A percentile compares a stretch with the other conserved stretches of the same genome.
phyloP scores from a whole-genome alignment of 2,329 filamentous ascomycete genomes.

The Didymella keratinophila region DNA sequence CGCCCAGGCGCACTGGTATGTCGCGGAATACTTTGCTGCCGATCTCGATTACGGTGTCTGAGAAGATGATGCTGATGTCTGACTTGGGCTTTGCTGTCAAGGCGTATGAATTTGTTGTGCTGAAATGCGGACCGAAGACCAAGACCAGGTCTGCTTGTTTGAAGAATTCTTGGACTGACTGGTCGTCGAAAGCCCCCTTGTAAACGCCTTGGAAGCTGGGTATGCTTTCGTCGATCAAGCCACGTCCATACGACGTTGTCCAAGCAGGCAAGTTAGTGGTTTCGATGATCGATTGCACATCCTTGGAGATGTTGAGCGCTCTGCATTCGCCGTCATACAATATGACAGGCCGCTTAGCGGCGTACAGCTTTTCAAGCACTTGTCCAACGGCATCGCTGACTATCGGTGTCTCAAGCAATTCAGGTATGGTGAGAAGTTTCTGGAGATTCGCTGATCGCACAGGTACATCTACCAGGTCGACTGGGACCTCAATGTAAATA shows the following conservation, averaged over 20 bases:
- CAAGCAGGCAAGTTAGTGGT: conserved; percentile 58
- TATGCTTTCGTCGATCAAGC: conserved; percentile 58
- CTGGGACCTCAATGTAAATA: conserved; percentile 65
- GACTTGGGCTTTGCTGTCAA: conserved; percentile 51
- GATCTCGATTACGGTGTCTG: conserved; percentile 44
- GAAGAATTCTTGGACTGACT: conserved; percentile 47
- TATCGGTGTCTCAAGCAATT: conserved; percentile 25
- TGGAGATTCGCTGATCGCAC: conserved; percentile 48
- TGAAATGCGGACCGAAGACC: conserved; percentile 57
- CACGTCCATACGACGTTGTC: conserved; percentile 59
- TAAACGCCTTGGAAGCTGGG: conserved; percentile 62
- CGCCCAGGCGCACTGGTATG: conserved; percentile 40
- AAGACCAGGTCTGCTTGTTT: conserved; percentile 56
- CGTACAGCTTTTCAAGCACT: conserved; percentile 55
- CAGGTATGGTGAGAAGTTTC: conserved; percentile 13
- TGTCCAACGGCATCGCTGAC: conserved; percentile 43
- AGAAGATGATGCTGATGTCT: conserved; percentile 47
- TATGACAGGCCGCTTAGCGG: conserved; percentile 59
- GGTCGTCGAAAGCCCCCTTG: conserved; percentile 53
- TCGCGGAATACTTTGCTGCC: conserved; percentile 47
- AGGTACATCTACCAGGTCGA: conserved; percentile 58
- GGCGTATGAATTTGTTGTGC: conserved; percentile 57
- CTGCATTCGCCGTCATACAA: conserved; percentile 62
- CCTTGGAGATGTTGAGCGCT: conserved; percentile 52
- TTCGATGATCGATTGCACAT: conserved; percentile 55